Percentiles rank a stretch among this genome's conserved stretches.
These are phyloP conservation scores for Sarocladium oryzae DNA, from an alignment of 2,329 filamentous ascomycete species.

Conservation along the genomic window DNA sequence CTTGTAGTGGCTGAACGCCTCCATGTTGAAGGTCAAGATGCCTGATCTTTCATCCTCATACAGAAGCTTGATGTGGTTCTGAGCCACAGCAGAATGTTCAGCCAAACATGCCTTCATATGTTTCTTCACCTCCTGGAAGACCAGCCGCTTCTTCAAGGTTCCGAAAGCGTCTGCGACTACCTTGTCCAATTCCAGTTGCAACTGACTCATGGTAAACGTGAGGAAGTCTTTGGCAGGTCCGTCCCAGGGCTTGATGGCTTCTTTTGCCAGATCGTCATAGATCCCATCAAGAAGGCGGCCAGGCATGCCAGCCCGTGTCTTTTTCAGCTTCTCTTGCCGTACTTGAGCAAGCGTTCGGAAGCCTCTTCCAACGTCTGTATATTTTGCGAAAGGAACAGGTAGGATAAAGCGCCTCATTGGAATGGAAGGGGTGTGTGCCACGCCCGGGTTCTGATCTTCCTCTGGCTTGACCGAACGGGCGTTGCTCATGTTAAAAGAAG, in stretches of 20 bases:
- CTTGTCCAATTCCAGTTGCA: conserved; percentile 38
- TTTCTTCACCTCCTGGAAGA: conserved; percentile 41
- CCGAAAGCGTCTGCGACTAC: conserved; percentile 44
- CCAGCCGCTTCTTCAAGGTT: conserved; percentile 37
- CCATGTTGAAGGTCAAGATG: conserved; percentile 51
- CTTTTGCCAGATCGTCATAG: conserved; percentile 49
- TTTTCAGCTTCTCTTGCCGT: conserved; percentile 45
- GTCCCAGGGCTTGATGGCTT: conserved; percentile 54
- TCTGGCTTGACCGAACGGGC: conserved; percentile 29
- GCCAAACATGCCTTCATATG: conserved; percentile 39
- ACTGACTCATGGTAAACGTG: conserved; percentile 37
- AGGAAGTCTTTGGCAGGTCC: conserved; percentile 44
- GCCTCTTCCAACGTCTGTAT: conserved; percentile 29
- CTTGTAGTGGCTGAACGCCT: conserved; percentile 39
- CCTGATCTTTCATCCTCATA: conserved; percentile 48
- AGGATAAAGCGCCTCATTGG: conserved; percentile 10
- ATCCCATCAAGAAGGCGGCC: conserved; percentile 54
- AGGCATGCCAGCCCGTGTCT: conserved; percentile 51
- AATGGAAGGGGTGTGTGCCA: conserved; percentile 13
- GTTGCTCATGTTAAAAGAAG: conserved; percentile 1
- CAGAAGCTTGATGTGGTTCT: conserved; percentile 33
- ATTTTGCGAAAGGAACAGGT: conserved; percentile 34
- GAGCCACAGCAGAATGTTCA: conserved; percentile 23
- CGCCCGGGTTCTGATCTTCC: conserved; percentile 23
- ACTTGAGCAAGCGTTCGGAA: conserved; percentile 45